These are phyloP conservation scores for Thermomucor indicae-seudaticae DNA, from an alignment of 371 early-diverging fungal species.

Conservation along the genomic window DNA sequence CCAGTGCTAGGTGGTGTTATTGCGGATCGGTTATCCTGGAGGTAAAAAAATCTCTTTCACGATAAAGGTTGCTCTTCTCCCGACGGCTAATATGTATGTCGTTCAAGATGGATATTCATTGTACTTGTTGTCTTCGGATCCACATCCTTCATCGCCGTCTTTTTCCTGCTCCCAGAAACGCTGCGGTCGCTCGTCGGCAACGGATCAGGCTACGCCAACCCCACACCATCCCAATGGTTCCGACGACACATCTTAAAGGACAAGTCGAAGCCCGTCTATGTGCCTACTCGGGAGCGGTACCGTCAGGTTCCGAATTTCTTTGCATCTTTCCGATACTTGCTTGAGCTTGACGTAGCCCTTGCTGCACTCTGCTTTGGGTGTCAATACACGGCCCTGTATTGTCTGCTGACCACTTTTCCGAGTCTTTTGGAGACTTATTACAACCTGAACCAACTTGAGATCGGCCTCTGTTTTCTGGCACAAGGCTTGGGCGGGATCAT, in stretches of 20 bases:
- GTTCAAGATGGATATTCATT: slow-evolving; percentile 46
- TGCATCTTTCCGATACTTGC: slow-evolving; percentile 7
- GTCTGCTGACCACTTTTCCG: slow-evolving; percentile 3
- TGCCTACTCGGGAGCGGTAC: slow-evolving; percentile 1
- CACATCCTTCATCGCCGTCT: slow-evolving; percentile 30
- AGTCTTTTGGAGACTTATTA: slow-evolving; percentile 6
- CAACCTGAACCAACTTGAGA: slow-evolving; percentile 7
- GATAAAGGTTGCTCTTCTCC: neutral
- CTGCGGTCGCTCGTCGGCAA: slow-evolving; percentile 37
- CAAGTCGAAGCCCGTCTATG: neutral
- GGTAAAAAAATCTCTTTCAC: slow-evolving; percentile 30
- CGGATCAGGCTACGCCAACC: slow-evolving; percentile 15
- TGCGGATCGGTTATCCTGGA: slow-evolving; percentile 2
- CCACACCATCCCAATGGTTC: slow-evolving; percentile 17
- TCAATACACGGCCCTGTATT: slow-evolving; percentile 8
- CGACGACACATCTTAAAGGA: neutral
- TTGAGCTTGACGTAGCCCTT: slow-evolving; percentile 9
- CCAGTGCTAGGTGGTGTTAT: slow-evolving; percentile 26
- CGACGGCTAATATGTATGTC: neutral
- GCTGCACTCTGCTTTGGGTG: slow-evolving; percentile 1
- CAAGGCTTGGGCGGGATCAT: slow-evolving; percentile 6
- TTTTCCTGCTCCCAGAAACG: slow-evolving; percentile 57
- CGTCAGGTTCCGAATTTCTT: slow-evolving; percentile 6
- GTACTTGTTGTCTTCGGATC: slow-evolving; percentile 42
- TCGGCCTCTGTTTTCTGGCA: slow-evolving; percentile 15